Evolutionary conservation across 208 protist genomes (phyloP), one percentile per base, ranked within the genome.

Genomic region (Sergeia podlipaevii): DNA sequence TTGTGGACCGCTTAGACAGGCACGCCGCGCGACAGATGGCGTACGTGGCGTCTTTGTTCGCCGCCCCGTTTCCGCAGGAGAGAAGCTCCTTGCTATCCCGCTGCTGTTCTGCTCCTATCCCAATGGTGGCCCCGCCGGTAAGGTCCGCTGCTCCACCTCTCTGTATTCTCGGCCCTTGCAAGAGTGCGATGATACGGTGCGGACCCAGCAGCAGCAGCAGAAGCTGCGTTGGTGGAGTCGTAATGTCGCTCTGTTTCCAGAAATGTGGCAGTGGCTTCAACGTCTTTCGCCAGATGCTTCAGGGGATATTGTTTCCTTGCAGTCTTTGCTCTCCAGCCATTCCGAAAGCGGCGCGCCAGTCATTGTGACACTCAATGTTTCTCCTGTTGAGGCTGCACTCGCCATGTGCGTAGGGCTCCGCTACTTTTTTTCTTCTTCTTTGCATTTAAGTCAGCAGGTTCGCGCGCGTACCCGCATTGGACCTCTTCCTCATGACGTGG

Each of bases 361-460:
- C 8, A 61, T 89, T 1, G 20, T 80, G 17, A 73, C 77, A 2
- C 34, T 93, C 32, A 57, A 46, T 3, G 42, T 94, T n/a, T 75
- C 87, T 2, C 78, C 84, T 0, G 82, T 90, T 8, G 81, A 91
- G 64, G 88, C 88, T 0, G 52, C 82, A 11, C 43, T 91, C 17
- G 60, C 74, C 2, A 66, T 78, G 4, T 65, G 65, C 18, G 61
- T 85, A 1, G 78, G 81, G 1, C 39, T 91, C 17, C 88, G 81
- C 23, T 89, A 85, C 57, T 95, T 95, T 62, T 92, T 74, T 53
- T 8, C 41, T 2, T 34, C 46, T 0, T 50, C 43, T 46, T 42
- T 84, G 17, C 39, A 55, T 13, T 51, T 77, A 21, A 37, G 44
- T 4, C 7, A 26, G 8, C 15, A 43, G n/a, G 58, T 59, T 18